Evolutionary conservation across 2,329 filamentous ascomycete species (phyloP).

Genomic region (Pseudogymnoascus pannorum): DNA sequence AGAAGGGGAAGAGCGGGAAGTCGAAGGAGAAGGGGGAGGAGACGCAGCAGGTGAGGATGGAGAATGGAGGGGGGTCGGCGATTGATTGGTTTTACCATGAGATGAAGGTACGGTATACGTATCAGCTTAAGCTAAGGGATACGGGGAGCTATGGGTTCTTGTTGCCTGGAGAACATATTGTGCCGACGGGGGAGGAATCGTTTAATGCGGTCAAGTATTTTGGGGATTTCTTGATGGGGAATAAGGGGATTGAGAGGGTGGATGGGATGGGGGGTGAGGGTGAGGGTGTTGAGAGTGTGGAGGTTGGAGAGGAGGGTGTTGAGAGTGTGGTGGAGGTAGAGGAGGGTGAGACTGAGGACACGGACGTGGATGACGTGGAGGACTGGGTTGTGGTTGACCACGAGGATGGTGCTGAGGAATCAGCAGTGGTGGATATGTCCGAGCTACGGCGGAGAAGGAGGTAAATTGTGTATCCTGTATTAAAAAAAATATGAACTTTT

Average conservation of each 20-base stretch:
- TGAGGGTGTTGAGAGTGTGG: constrained; percentile 34
- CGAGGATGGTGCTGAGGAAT: constrained; percentile 13
- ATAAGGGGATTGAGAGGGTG: constrained; percentile 54
- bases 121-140: constrained; percentile 90
- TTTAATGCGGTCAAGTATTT: constrained; percentile 78
- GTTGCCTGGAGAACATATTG: constrained; percentile 75
- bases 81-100: constrained; percentile 96
- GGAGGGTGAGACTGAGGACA: neutral
- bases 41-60: constrained; percentile 46
- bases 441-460: constrained; percentile 21
- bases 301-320: constrained; percentile 16
- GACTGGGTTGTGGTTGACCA: neutral
- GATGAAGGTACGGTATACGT: constrained; percentile 72
- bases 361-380: constrained; percentile 4
- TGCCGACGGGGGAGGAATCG: constrained; percentile 83
- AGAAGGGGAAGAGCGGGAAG: constrained; percentile 24
- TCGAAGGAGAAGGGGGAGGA: constrained; percentile 27
- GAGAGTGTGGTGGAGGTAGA: constrained; percentile 9
- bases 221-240: constrained; percentile 68
- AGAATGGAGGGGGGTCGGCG: constrained; percentile 73
- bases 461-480: neutral
- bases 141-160: constrained; percentile 92
- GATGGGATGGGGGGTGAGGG: constrained; percentile 18
- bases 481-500: neutral
- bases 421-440: constrained; percentile 18